Conservation (phyloP, 208 protist genomes). For the Acanthamoeba castellanii region DNA sequence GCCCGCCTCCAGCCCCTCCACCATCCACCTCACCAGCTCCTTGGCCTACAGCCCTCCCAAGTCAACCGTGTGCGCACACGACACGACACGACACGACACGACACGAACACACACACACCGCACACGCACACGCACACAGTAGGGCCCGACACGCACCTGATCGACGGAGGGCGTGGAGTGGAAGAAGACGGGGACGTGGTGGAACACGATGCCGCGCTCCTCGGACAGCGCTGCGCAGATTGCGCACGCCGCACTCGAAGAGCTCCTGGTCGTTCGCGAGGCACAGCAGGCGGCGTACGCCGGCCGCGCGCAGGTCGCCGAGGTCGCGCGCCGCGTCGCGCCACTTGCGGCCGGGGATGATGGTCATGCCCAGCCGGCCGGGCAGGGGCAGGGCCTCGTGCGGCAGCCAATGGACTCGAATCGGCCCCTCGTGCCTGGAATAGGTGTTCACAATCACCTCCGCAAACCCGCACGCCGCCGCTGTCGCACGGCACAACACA, state of each 20-base stretch:
- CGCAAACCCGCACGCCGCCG: slow-evolving; percentile 52
- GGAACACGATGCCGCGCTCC: slow-evolving; percentile 43
- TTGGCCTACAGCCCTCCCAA: too few species aligned
- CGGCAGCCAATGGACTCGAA: slow-evolving; percentile 13
- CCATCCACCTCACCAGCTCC: slow-evolving; percentile 15
- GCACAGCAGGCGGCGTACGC: not conserved
- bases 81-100: too few species aligned
- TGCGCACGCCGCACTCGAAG: slow-evolving; percentile 12
- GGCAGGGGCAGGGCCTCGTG: slow-evolving; percentile 8
- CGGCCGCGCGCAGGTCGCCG: not conserved
- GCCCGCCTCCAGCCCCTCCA: not conserved
- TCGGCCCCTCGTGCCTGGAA: slow-evolving; percentile 7
- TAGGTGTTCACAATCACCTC: not conserved
- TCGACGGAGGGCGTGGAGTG: slow-evolving; percentile 27
- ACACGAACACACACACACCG: too few species aligned
- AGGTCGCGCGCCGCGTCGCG: not conserved
- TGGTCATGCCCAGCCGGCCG: slow-evolving; percentile 42
- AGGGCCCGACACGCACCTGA: not conserved
- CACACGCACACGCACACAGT: not conserved
- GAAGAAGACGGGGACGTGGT: slow-evolving; percentile 56
- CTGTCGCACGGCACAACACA: not conserved
- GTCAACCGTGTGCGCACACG: too few species aligned
- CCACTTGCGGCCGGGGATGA: slow-evolving; percentile 60
- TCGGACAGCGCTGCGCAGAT: not conserved
- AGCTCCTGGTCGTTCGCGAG: slow-evolving; percentile 50